Base-by-base conservation (phyloP, 768 basidiomycete species). In the Suillus tomentosus region DNA sequence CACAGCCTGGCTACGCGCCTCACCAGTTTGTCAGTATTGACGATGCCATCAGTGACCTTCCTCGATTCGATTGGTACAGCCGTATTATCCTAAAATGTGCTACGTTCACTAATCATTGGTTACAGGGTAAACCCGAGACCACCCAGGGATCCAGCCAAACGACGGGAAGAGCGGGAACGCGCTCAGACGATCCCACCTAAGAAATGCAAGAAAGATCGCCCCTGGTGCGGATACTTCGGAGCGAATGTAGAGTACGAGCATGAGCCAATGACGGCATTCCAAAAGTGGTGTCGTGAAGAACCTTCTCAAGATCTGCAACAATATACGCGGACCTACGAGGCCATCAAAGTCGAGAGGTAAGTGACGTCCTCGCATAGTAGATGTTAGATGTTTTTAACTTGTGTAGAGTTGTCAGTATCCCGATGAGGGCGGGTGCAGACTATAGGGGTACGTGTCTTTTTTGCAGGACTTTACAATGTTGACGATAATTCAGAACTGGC, bases 41-140 rank as follows among this genome's bases (percentile, higher is more conserved):
- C 24, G 91, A 92, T 70, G 90, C 92, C 1, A 91, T 94, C 57
- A 78, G 81, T 3, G 92, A 94, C 71, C 78, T 94, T 10, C 86
- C 84, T 3, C 80, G 74, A 4, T 94, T 89, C 72, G 88, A 94
- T 63, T 94, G 91, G 92, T 91, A 70, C 10, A 79, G 65, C 34
- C 13, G 5, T 10, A 15, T 24, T 31, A 62, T 40, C 19, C 4
- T 34, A 1, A 59, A 14, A 19, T 22, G 34, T 14, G 34, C 15
- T 22, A 24, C 37, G 13, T 14, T 36, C 19, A 60, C 27, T 19
- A 1, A 1, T 60, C 15, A 36, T 45, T 34, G 17, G 17, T 43
- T 5, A 10, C 60, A 76, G 74, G 74, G 68, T 67, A 65, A 58
- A 77, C 22, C 76, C 74, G 3, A 58, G 53, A 19, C 34, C 50